Evolutionary conservation across 371 early-diverging fungal species (phyloP).

Genomic region (Actinomortierella ambigua): DNA sequence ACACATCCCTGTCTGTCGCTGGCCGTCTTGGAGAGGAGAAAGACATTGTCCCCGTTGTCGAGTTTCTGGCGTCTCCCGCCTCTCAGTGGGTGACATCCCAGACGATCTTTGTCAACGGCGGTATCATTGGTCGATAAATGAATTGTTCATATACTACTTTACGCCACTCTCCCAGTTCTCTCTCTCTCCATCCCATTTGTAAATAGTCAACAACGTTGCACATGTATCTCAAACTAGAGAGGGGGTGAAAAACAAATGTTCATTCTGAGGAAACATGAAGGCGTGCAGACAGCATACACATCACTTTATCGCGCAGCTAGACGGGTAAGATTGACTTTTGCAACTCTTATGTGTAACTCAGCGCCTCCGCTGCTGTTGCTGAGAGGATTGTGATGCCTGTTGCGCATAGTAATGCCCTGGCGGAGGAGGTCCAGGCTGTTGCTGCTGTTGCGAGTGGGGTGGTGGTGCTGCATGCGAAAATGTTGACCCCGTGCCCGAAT

Average conservation of each 20-base stretch:
- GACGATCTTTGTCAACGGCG: constrained; percentile 47
- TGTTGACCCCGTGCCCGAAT: too few relatives aligned
- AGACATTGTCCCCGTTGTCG: constrained; percentile 46
- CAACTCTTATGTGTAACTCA: too few relatives aligned
- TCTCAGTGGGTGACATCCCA: constrained; percentile 47
- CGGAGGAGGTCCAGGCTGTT: neutral
- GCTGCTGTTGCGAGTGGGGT: constrained; percentile 2
- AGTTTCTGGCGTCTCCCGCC: constrained; percentile 42
- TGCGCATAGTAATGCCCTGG: constrained; percentile 2
- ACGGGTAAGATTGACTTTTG: too few relatives aligned
- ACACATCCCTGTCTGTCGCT: constrained; percentile 18
- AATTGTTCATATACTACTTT: neutral
- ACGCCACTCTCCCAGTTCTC: too few relatives aligned
- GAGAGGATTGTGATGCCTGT: constrained; percentile 6
- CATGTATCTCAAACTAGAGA: too few relatives aligned
- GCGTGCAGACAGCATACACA: too few relatives aligned
- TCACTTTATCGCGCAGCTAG: too few relatives aligned
- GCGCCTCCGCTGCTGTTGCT: constrained; percentile 7
- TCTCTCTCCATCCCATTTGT: too few relatives aligned
- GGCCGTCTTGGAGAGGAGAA: constrained; percentile 30
- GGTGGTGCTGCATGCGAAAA: neutral
- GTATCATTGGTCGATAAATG: constrained; percentile 25
- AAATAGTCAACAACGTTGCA: too few relatives aligned
- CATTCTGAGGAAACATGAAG: too few relatives aligned
- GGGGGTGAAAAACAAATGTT: too few relatives aligned